phyloP scores from a whole-genome alignment of 2,329 filamentous ascomycete species.

The Aplosporella prunicola region DNA sequence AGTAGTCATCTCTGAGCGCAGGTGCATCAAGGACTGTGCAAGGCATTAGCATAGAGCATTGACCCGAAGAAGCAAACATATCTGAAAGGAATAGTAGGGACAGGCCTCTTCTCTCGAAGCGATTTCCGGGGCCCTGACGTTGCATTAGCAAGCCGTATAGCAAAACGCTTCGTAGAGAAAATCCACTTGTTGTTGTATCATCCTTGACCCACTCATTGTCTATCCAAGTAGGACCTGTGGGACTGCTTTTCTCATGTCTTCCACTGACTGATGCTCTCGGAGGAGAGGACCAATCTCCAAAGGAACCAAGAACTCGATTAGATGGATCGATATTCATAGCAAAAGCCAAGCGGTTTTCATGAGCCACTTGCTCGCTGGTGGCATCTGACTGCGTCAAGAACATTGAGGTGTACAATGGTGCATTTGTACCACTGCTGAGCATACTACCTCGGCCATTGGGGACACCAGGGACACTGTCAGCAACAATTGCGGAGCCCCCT shows the following conservation, averaged over 20 bases:
- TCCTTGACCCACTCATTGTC: conserved; percentile 33
- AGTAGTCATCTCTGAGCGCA: conserved; percentile 85
- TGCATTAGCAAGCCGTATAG: conserved; percentile 15
- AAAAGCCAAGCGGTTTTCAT: conserved; percentile 65
- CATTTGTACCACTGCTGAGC: conserved; percentile 62
- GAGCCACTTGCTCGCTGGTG: conserved; percentile 55
- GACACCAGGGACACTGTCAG: conserved; percentile 40
- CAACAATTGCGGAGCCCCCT: conserved; percentile 55
- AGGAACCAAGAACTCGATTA: conserved; percentile 49
- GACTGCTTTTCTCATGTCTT: not conserved
- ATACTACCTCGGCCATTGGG: conserved; percentile 55
- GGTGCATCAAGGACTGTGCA: conserved; percentile 78
- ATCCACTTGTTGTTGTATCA: conserved; percentile 20
- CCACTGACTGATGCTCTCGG: not conserved
- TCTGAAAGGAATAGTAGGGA: conserved; percentile 72
- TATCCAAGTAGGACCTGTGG: conserved; percentile 26
- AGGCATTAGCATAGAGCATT: conserved; percentile 21
- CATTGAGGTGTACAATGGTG: conserved; percentile 51
- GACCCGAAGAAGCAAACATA: conserved; percentile 32
- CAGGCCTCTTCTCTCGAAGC: conserved; percentile 25
- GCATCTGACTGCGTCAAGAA: conserved; percentile 43
- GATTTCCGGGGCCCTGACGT: conserved; percentile 20
- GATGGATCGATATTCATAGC: conserved; percentile 72
- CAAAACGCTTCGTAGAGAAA: too few relatives aligned
- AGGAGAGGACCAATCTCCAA: conserved; percentile 3